A percentile compares a stretch with the other conserved stretches of the same genome.
phyloP scores from a whole-genome alignment of 2,329 filamentous ascomycete genomes.

The Aspergillus sp. region DNA sequence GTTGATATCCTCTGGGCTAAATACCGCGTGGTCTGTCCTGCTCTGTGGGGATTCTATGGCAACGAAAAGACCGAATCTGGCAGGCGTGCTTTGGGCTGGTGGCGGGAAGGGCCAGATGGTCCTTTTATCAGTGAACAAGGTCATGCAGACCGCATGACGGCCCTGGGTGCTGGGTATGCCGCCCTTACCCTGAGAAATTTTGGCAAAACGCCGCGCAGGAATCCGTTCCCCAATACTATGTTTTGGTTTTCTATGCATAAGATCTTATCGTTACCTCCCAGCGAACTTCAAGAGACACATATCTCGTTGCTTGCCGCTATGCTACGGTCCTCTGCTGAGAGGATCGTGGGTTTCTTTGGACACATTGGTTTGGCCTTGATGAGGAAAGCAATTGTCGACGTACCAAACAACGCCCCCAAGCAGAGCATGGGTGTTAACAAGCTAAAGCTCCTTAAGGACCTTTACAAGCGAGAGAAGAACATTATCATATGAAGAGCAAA shows the following conservation, averaged over 20 bases:
- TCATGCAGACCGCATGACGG: slow-evolving; percentile 80
- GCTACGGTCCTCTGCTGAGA: slow-evolving; percentile 67
- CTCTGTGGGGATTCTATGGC: slow-evolving; percentile 78
- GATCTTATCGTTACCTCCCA: slow-evolving; percentile 69
- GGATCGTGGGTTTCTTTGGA: slow-evolving; percentile 78
- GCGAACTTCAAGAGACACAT: slow-evolving; percentile 68
- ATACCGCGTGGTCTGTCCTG: slow-evolving; percentile 72
- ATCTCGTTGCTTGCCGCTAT: slow-evolving; percentile 66
- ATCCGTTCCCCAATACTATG: slow-evolving; percentile 70
- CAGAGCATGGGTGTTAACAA: slow-evolving; percentile 34
- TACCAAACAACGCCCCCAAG: slow-evolving; percentile 49
- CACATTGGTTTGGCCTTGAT: slow-evolving; percentile 68
- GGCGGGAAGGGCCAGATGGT: slow-evolving; percentile 48
- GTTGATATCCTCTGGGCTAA: slow-evolving; percentile 87
- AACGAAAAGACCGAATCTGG: slow-evolving; percentile 68
- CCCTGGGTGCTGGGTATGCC: slow-evolving; percentile 77
- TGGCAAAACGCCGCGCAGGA: slow-evolving; percentile 60
- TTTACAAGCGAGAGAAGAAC: slow-evolving; percentile 32
- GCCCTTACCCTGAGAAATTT: slow-evolving; percentile 81
- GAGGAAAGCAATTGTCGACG: slow-evolving; percentile 66
- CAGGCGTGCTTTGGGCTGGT: slow-evolving; percentile 68
- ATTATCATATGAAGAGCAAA: slow-evolving; percentile 26
- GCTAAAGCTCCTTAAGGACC: slow-evolving; percentile 33
- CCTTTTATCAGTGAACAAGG: slow-evolving; percentile 62
- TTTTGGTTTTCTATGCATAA: slow-evolving; percentile 78